phyloP scores from a whole-genome alignment of 495 filamentous ascomycete genomes.

The Daldinia vernicosa region DNA sequence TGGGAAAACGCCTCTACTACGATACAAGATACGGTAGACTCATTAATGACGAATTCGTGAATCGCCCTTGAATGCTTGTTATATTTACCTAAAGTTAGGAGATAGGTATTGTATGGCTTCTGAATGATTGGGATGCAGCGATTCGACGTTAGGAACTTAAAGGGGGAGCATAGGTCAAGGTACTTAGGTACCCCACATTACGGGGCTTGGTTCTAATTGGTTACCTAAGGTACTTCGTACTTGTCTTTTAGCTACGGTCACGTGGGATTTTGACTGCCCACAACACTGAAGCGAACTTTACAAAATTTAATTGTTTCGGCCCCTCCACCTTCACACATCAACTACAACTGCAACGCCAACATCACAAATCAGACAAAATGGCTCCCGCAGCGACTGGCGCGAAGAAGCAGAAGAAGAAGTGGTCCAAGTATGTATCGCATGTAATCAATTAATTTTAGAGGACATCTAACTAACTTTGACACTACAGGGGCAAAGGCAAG shows the following conservation, averaged over 20 bases:
- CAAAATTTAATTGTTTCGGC: constrained; percentile 50
- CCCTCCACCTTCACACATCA: constrained; percentile 50
- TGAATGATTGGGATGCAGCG: background rate
- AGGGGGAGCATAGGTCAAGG: background rate
- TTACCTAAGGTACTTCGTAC: background rate
- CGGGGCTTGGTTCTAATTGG: background rate
- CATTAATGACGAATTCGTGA: too few relatives aligned
- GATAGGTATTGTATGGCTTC: too few relatives aligned
- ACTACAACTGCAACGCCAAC: constrained; percentile 56
- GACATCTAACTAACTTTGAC: constrained; percentile 38
- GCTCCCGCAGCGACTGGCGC: constrained; percentile 85
- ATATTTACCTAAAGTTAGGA: too few relatives aligned
- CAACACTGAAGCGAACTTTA: constrained; percentile 47
- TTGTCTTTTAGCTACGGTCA: constrained; percentile 16
- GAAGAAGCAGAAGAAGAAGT: constrained; percentile 99
- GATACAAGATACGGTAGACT: too few relatives aligned
- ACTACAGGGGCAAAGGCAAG: constrained; percentile 47
- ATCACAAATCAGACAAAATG: constrained; percentile 59
- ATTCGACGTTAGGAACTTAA: background rate
- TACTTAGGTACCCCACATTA: background rate
- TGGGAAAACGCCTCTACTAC: too few relatives aligned
- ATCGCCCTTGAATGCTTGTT: too few relatives aligned
- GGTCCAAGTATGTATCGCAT: constrained; percentile 78
- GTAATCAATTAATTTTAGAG: background rate
- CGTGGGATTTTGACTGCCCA: constrained; percentile 32